phyloP scores from a whole-genome alignment of 352 stramenopile genomes.

The Thraustotheca clavata region DNA sequence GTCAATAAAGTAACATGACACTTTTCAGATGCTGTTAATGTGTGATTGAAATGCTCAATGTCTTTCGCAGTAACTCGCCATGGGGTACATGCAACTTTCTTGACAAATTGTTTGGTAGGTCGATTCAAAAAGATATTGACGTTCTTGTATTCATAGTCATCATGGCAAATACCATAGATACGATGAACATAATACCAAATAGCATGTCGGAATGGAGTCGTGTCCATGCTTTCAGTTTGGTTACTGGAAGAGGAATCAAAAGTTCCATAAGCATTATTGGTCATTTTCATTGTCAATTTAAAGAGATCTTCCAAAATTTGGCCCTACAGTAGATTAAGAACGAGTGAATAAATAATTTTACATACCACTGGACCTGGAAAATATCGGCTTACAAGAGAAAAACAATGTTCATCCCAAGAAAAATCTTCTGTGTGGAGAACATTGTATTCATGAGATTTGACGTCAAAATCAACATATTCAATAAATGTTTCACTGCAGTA shows the following conservation, averaged over 20 bases:
- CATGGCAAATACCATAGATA: slow-evolving; percentile 84
- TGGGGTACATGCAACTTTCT: slow-evolving; percentile 78
- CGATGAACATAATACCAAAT: slow-evolving; percentile 86
- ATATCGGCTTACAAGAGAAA: slow-evolving; percentile 78
- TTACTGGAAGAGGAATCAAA: background rate
- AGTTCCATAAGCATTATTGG: slow-evolving; percentile 63
- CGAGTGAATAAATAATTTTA: background rate
- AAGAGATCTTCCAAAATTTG: slow-evolving; percentile 83
- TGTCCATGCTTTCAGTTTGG: slow-evolving; percentile 42
- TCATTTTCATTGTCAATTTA: slow-evolving; percentile 78
- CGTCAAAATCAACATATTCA: slow-evolving; percentile 79
- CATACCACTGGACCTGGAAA: slow-evolving; percentile 56
- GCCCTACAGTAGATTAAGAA: slow-evolving; percentile 22
- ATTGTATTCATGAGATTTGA: slow-evolving; percentile 66
- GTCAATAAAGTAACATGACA: slow-evolving; percentile 78
- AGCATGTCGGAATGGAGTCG: slow-evolving; percentile 65
- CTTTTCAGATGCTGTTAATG: slow-evolving; percentile 70
- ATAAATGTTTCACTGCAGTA: slow-evolving; percentile 76
- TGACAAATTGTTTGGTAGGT: slow-evolving; percentile 81
- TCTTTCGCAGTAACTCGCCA: slow-evolving; percentile 74
- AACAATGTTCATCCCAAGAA: slow-evolving; percentile 84
- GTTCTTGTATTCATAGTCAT: slow-evolving; percentile 82
- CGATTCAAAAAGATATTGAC: slow-evolving; percentile 77
- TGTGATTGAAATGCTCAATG: slow-evolving; percentile 80
- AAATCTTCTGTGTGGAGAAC: slow-evolving; percentile 85